Percentiles rank a stretch among this genome's conserved stretches.
Evolutionary conservation across 2,329 filamentous ascomycete genomes (phyloP).

Genomic region (Penicillium frequentans): DNA sequence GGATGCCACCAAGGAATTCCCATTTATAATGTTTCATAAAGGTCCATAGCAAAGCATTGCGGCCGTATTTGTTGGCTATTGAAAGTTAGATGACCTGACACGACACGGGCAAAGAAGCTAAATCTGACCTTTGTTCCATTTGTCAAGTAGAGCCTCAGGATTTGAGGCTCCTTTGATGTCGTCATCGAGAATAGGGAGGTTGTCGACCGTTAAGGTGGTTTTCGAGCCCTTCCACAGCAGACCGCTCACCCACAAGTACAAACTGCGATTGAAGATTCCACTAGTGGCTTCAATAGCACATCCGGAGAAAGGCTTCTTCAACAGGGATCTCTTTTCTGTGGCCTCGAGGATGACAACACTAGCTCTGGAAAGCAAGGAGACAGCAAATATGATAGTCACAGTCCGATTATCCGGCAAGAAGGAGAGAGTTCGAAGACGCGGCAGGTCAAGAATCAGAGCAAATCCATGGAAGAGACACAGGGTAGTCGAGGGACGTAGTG

Average conservation of each 20-base stretch:
- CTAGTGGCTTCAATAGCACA: slow-evolving; percentile 22
- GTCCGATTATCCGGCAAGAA: slow-evolving; percentile 11
- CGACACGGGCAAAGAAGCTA: not conserved
- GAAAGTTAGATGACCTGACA: not conserved
- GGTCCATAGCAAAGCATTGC: slow-evolving; percentile 21
- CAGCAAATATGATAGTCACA: slow-evolving; percentile 9
- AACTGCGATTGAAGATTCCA: slow-evolving; percentile 27
- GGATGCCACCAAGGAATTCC: slow-evolving; percentile 22
- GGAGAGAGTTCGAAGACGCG: slow-evolving; percentile 18
- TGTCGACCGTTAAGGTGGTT: slow-evolving; percentile 38
- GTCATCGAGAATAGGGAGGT: slow-evolving; percentile 43
- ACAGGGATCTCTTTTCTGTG: slow-evolving; percentile 38
- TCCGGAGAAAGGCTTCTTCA: slow-evolving; percentile 12
- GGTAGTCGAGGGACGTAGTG: slow-evolving; percentile 18
- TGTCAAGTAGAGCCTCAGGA: slow-evolving; percentile 26
- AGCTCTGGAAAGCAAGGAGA: slow-evolving; percentile 35
- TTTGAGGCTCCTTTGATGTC: slow-evolving; percentile 27
- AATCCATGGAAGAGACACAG: slow-evolving; percentile 11
- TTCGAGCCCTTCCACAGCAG: slow-evolving; percentile 30
- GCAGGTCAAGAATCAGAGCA: slow-evolving; percentile 14
- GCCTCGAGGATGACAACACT: slow-evolving; percentile 45
- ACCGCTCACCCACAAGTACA: slow-evolving; percentile 41
- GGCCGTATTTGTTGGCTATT: slow-evolving; percentile 14
- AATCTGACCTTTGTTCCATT: slow-evolving; percentile 31
- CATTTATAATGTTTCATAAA: slow-evolving; percentile 19